Evolutionary conservation across 345 rosid species (phyloP).

Genomic region (Rubroshorea leprosula): DNA sequence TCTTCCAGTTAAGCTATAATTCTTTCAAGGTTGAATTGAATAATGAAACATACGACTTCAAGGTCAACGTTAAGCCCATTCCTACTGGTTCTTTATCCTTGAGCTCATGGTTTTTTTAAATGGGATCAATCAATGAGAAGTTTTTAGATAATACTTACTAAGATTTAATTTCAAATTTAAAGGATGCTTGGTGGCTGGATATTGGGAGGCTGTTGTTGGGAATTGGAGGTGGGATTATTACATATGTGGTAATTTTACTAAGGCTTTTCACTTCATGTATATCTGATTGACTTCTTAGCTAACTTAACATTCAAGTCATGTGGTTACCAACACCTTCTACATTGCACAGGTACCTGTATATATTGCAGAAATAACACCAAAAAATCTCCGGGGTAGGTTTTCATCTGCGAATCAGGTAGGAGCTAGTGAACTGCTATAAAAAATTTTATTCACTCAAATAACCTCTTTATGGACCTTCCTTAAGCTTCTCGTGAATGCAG

Average conservation of each 20-base stretch:
- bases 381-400: slow-evolving; percentile 26
- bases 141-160: too few relatives aligned
- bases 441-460: not conserved
- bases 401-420: slow-evolving; percentile 20
- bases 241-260: slow-evolving; percentile 28
- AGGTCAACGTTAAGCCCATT: too few relatives aligned
- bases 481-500: slow-evolving; percentile 2
- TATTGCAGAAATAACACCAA: slow-evolving; percentile 41
- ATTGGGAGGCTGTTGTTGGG: slow-evolving; percentile 29
- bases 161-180: not conserved
- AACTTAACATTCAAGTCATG: not conserved
- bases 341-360: slow-evolving; percentile 37
- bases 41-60: too few relatives aligned
- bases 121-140: too few relatives aligned
- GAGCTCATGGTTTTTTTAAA: not conserved
- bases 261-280: too few relatives aligned
- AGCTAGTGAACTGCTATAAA: not conserved
- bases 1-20: too few relatives aligned
- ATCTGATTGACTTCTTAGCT: too few relatives aligned
- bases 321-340: not conserved
- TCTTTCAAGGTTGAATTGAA: too few relatives aligned
- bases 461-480: not conserved
- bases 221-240: slow-evolving; percentile 24
- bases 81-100: not conserved
- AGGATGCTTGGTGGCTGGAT: slow-evolving; percentile 30